A percentile compares a stretch with the other conserved stretches of the same genome.
Evolutionary conservation across 2,329 filamentous ascomycete species (phyloP).

Genomic region (Colletotrichum sp.): DNA sequence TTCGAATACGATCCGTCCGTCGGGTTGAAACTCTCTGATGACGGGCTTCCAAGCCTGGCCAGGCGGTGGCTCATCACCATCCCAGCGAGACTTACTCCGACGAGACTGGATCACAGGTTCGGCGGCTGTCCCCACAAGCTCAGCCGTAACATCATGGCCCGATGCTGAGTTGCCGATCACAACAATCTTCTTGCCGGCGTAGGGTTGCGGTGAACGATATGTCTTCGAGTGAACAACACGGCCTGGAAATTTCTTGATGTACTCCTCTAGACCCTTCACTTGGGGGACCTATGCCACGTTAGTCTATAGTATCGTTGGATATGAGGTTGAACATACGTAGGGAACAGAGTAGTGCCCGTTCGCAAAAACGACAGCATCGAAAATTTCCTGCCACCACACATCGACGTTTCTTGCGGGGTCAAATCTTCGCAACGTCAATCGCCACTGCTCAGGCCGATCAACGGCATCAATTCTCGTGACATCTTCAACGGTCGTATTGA

Average conservation of each 20-base stretch:
- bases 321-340: slow-evolving; percentile 37
- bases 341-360: slow-evolving; percentile 51
- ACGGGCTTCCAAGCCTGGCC: slow-evolving; percentile 60
- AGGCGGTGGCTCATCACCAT: slow-evolving; percentile 48
- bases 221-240: slow-evolving; percentile 50
- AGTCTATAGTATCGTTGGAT: neutral
- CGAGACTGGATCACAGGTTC: slow-evolving; percentile 57
- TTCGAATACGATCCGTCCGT: slow-evolving; percentile 47
- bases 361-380: slow-evolving; percentile 48
- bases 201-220: slow-evolving; percentile 43
- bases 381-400: slow-evolving; percentile 58
- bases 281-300: slow-evolving; percentile 40
- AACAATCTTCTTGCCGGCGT: slow-evolving; percentile 37
- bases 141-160: slow-evolving; percentile 42
- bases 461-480: slow-evolving; percentile 36
- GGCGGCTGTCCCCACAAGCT: slow-evolving; percentile 38
- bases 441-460: slow-evolving; percentile 40
- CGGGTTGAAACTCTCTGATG: slow-evolving; percentile 46
- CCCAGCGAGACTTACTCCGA: slow-evolving; percentile 53
- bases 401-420: slow-evolving; percentile 49
- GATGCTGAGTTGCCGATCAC: slow-evolving; percentile 51
- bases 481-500: slow-evolving; percentile 59
- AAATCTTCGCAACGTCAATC: slow-evolving; percentile 50
- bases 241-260: slow-evolving; percentile 40
- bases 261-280: slow-evolving; percentile 48